Percentiles rank a stretch among this genome's conserved stretches.
These are phyloP conservation scores for Aschersonia sp. DNA, from an alignment of 2,329 filamentous ascomycete species.

Conservation along the genomic window DNA sequence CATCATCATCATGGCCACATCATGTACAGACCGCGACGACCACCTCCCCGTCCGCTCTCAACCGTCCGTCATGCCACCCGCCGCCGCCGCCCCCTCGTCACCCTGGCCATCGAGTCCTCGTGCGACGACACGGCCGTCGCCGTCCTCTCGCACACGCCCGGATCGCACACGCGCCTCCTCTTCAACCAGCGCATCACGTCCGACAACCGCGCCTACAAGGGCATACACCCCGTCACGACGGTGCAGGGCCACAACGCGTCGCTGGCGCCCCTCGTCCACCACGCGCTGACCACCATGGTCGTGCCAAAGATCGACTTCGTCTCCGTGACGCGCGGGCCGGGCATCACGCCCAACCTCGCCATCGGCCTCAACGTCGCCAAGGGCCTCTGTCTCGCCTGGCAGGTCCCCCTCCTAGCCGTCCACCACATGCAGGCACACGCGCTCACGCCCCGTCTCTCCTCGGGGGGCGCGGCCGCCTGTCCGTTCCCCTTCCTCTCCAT, in stretches of 20 bases:
- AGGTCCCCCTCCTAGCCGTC: constrained; percentile 68
- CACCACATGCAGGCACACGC: constrained; percentile 98
- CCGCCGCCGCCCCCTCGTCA: constrained; percentile 18
- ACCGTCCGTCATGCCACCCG: neutral
- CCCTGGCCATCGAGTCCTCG: constrained; percentile 67
- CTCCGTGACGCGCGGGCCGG: constrained; percentile 80
- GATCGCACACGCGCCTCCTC: constrained; percentile 39
- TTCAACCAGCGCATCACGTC: constrained; percentile 75
- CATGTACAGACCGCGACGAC: constrained; percentile 2
- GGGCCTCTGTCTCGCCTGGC: constrained; percentile 72
- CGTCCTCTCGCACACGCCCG: constrained; percentile 47
- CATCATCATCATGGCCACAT: too few relatives aligned
- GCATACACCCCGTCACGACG: constrained; percentile 67
- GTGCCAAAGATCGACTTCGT: constrained; percentile 58
- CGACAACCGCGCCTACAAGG: constrained; percentile 58
- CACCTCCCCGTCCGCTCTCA: neutral
- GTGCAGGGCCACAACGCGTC: constrained; percentile 61
- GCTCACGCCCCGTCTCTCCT: constrained; percentile 67
- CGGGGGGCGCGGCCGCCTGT: constrained; percentile 6
- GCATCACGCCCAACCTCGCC: constrained; percentile 67
- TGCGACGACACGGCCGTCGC: constrained; percentile 93
- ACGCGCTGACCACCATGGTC: constrained; percentile 33
- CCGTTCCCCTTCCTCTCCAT: constrained; percentile 75
- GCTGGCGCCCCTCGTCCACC: constrained; percentile 52
- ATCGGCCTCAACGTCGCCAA: constrained; percentile 76